phyloP scores from a whole-genome alignment of 2,329 filamentous ascomycete species.

The Grosmannia clavigera region DNA sequence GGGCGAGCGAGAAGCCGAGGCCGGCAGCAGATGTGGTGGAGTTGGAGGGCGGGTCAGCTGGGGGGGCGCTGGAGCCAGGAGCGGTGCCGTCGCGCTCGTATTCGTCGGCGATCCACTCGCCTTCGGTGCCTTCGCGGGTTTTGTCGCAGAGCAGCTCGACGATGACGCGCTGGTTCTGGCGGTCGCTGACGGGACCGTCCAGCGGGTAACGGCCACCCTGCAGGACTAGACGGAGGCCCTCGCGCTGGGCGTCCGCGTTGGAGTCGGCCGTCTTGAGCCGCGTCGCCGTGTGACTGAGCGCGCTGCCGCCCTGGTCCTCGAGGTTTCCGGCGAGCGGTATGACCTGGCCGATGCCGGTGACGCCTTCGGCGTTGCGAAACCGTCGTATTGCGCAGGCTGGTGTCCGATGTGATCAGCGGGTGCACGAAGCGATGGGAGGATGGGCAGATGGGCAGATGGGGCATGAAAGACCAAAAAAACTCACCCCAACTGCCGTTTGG shows the following conservation, averaged over 20 bases:
- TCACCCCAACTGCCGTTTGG: conserved; percentile 56
- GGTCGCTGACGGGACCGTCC: conserved; percentile 36
- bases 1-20: not conserved
- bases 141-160: conserved; percentile 77
- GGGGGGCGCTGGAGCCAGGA: conserved; percentile 14
- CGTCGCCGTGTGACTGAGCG: conserved; percentile 53
- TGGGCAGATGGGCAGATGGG: not conserved
- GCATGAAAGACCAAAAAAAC: not conserved
- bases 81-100: conserved; percentile 28
- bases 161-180: conserved; percentile 54
- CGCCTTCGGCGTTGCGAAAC: conserved; percentile 33
- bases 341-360: conserved; percentile 39
- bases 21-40: conserved; percentile 10
- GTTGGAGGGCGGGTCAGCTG: not conserved
- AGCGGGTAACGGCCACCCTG: conserved; percentile 43
- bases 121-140: conserved; percentile 61
- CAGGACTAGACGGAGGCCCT: conserved; percentile 61
- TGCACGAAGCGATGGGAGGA: not conserved
- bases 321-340: conserved; percentile 68
- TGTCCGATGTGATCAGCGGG: not conserved
- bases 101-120: conserved; percentile 46
- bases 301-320: conserved; percentile 39
- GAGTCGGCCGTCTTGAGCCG: conserved; percentile 53
- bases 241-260: conserved; percentile 50
- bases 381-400: conserved; percentile 66